Conservation (phyloP, 2,329 filamentous ascomycete species). For the Leptosphaerulina australis region DNA sequence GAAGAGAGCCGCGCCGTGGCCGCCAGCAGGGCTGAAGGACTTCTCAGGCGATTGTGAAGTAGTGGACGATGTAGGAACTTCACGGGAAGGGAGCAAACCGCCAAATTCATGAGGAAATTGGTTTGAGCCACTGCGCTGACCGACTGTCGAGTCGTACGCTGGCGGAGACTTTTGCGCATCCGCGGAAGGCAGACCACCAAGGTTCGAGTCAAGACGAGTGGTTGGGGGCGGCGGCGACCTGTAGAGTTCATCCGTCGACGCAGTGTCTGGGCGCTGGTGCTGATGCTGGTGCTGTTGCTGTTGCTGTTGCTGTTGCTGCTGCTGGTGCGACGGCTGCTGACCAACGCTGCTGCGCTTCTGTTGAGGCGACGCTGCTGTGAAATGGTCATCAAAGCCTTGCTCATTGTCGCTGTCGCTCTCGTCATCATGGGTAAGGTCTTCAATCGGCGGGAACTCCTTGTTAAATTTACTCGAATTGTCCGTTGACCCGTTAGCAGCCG, state of each 20-base stretch:
- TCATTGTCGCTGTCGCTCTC: slow-evolving; percentile 76
- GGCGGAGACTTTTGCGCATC: slow-evolving; percentile 65
- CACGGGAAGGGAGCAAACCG: slow-evolving; percentile 61
- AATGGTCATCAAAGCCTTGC: slow-evolving; percentile 88
- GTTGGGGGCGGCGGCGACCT: slow-evolving; percentile 41
- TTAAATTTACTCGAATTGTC: slow-evolving; percentile 60
- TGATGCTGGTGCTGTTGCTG: slow-evolving; percentile 32
- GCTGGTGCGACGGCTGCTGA: slow-evolving; percentile 33
- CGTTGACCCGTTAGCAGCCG: slow-evolving; percentile 37
- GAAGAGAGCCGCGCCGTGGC: slow-evolving; percentile 50
- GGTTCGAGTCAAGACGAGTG: slow-evolving; percentile 44
- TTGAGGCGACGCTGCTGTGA: slow-evolving; percentile 66
- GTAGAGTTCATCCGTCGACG: slow-evolving; percentile 41
- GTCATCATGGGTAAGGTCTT: slow-evolving; percentile 80
- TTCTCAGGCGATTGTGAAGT: slow-evolving; percentile 48
- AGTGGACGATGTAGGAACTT: slow-evolving; percentile 56
- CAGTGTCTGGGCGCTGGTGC: slow-evolving; percentile 37
- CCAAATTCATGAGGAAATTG: slow-evolving; percentile 62
- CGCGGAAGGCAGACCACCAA: slow-evolving; percentile 56
- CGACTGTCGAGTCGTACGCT: slow-evolving; percentile 57
- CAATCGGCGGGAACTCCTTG: slow-evolving; percentile 90
- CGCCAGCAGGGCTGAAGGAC: slow-evolving; percentile 45
- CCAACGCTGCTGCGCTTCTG: slow-evolving; percentile 39
- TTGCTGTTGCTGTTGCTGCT: slow-evolving; percentile 40
- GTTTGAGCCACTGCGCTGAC: slow-evolving; percentile 47